These are phyloP conservation scores for Talaromyces marneffei DNA, from an alignment of 2,329 filamentous ascomycete species.

Conservation along the genomic window DNA sequence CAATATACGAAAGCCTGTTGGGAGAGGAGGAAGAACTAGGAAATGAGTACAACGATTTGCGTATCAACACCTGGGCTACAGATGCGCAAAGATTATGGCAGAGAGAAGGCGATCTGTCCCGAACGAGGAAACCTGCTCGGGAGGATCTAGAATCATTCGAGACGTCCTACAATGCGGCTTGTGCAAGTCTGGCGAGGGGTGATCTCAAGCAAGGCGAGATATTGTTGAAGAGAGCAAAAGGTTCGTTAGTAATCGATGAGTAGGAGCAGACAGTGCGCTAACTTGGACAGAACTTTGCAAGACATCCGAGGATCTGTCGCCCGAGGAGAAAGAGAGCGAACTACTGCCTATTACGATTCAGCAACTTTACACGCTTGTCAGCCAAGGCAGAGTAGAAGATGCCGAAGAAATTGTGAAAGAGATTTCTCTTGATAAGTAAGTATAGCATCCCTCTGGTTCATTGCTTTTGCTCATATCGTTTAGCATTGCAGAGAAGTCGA, in stretches of 20 bases:
- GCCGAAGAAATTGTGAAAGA: conserved; percentile 48
- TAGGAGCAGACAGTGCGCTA: not conserved
- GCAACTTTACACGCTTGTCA: conserved; percentile 54
- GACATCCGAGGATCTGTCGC: conserved; percentile 53
- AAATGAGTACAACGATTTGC: conserved; percentile 54
- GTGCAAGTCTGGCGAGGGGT: conserved; percentile 56
- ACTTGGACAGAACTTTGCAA: conserved; percentile 49
- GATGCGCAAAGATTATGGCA: conserved; percentile 60
- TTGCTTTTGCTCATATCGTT: conserved; percentile 13
- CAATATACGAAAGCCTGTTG: conserved; percentile 50
- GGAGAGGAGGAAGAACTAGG: conserved; percentile 33
- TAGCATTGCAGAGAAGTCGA: conserved; percentile 54
- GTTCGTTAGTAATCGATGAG: conserved; percentile 25
- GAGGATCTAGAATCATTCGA: conserved; percentile 61
- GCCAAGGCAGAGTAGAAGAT: conserved; percentile 51
- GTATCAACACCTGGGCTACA: conserved; percentile 56
- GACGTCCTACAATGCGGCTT: conserved; percentile 60
- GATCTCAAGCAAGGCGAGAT: conserved; percentile 54
- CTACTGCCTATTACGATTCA: conserved; percentile 57
- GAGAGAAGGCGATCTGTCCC: conserved; percentile 46
- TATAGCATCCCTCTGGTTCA: not conserved
- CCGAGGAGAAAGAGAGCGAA: conserved; percentile 56
- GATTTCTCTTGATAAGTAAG: conserved; percentile 49
- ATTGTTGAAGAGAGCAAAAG: conserved; percentile 54
- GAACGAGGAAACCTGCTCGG: conserved; percentile 49